Evolutionary conservation across 140 eudicot genomes (phyloP).

Genomic region (Ambrosia hybrid): DNA sequence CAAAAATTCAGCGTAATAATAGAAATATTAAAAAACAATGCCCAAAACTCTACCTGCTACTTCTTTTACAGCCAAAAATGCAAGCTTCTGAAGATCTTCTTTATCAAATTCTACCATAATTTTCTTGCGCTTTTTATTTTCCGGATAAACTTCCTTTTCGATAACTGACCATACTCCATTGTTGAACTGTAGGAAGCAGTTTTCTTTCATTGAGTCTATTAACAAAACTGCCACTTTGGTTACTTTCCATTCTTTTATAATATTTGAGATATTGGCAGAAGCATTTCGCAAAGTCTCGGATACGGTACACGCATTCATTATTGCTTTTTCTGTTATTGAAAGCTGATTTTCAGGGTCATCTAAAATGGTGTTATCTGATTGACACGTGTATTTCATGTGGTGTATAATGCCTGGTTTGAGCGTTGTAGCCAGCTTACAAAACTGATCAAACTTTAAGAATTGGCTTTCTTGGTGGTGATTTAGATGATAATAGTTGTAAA

Average conservation of each 20-base stretch:
- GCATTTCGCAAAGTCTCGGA: constrained; percentile 54
- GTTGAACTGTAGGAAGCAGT: constrained; percentile 51
- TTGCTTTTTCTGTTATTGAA: constrained; percentile 62
- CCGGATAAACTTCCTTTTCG: constrained; percentile 52
- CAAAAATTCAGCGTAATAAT: too few species aligned
- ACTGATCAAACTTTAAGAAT: constrained; percentile 61
- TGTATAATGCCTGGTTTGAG: constrained; percentile 49
- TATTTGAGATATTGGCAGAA: constrained; percentile 39
- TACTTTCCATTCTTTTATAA: constrained; percentile 52
- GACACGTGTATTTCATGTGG: constrained; percentile 47
- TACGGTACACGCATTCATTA: constrained; percentile 68
- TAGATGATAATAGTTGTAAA: constrained; percentile 86
- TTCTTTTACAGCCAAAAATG: constrained; percentile 57
- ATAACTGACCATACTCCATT: constrained; percentile 78
- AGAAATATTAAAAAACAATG: too few species aligned
- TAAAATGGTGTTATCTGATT: constrained; percentile 18
- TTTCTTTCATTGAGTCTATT: constrained; percentile 58
- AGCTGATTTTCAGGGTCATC: constrained; percentile 48
- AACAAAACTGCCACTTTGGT: constrained; percentile 67
- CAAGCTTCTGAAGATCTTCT: constrained; percentile 44
- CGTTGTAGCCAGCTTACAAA: constrained; percentile 65
- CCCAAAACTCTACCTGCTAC: constrained; percentile 46
- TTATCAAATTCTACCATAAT: constrained; percentile 22
- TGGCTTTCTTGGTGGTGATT: constrained; percentile 44
- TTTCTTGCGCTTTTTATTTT: constrained; percentile 38